A percentile compares a stretch with the other conserved stretches of the same genome.
Conservation (phyloP, 306 rosid genomes). For the Herpetospermum pedunculosum region DNA sequence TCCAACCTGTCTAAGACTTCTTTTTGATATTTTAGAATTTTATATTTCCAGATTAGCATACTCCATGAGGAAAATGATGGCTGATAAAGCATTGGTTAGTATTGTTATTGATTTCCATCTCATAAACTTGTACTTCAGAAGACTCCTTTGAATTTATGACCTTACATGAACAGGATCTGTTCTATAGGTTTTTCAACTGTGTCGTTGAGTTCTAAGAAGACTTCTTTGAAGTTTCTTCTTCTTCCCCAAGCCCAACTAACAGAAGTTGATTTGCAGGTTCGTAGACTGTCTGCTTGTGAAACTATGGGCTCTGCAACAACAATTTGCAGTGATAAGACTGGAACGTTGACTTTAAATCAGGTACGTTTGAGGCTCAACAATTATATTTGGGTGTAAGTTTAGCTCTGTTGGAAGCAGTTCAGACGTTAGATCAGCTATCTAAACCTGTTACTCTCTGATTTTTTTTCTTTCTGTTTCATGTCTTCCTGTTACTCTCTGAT, state of each 20-base stretch:
- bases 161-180: neutral
- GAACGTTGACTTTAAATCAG: conserved; percentile 90
- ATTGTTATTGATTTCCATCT: conserved; percentile 7
- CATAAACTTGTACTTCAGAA: neutral
- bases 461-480: no score
- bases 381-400: neutral
- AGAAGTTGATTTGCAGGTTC: conserved; percentile 43
- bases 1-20: neutral
- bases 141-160: neutral
- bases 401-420: neutral
- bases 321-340: conserved; percentile 97
- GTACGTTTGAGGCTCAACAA: conserved; percentile 13
- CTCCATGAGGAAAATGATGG: conserved; percentile 99
- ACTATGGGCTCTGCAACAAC: conserved; percentile 99
- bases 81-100: conserved; percentile 86
- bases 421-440: neutral
- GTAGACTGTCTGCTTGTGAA: conserved; percentile 96
- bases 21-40: neutral
- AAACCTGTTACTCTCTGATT: neutral
- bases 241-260: conserved; percentile 10
- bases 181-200: neutral
- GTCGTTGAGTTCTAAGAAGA: neutral
- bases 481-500: no score
- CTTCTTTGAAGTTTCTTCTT: neutral
- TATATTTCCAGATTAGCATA: conserved; percentile 62